phyloP scores from a whole-genome alignment of 1,284 basidiomycete genomes.

The Malassezia japonica region DNA sequence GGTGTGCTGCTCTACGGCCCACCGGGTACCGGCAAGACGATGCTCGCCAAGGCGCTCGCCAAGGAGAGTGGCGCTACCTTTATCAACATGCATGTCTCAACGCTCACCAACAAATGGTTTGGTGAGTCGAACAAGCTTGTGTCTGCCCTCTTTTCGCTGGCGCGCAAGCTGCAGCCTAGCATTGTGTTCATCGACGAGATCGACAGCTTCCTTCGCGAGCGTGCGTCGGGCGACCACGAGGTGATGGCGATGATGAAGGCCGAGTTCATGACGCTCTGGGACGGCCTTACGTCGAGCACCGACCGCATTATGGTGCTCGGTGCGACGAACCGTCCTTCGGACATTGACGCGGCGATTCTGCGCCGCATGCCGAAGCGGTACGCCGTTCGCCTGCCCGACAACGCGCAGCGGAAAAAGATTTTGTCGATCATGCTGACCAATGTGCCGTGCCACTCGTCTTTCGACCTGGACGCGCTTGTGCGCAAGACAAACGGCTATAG shows the following conservation, averaged over 20 bases:
- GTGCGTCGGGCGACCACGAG: conserved; percentile 80
- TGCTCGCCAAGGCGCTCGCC: conserved; percentile 52
- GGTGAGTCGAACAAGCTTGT: conserved; percentile 98
- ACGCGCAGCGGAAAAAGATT: conserved; percentile 75
- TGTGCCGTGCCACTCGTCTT: conserved; percentile 56
- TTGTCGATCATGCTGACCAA: conserved; percentile 61
- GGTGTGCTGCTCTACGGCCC: conserved; percentile 52
- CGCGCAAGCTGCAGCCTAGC: conserved; percentile 62
- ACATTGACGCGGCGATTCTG: conserved; percentile 90
- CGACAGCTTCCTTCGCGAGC: conserved; percentile 79
- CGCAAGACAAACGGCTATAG: conserved; percentile 67
- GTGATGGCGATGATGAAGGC: conserved; percentile 99
- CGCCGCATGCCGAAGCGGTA: conserved; percentile 98
- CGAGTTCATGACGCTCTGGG: conserved; percentile 99
- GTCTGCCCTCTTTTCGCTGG: conserved; percentile 64
- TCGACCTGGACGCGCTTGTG: conserved; percentile 64
- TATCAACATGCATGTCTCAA: conserved; percentile 53
- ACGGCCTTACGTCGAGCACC: conserved; percentile 75
- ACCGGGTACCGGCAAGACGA: conserved; percentile 50
- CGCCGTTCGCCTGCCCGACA: conserved; percentile 70
- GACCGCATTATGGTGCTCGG: conserved; percentile 82
- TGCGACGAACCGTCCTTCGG: conserved; percentile 86
- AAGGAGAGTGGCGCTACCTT: conserved; percentile 92
- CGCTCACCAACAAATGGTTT: conserved; percentile 65
- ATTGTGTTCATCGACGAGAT: conserved; percentile 78